Conservation (phyloP, 441 rosid species). For the Adansonia grandidieri region DNA sequence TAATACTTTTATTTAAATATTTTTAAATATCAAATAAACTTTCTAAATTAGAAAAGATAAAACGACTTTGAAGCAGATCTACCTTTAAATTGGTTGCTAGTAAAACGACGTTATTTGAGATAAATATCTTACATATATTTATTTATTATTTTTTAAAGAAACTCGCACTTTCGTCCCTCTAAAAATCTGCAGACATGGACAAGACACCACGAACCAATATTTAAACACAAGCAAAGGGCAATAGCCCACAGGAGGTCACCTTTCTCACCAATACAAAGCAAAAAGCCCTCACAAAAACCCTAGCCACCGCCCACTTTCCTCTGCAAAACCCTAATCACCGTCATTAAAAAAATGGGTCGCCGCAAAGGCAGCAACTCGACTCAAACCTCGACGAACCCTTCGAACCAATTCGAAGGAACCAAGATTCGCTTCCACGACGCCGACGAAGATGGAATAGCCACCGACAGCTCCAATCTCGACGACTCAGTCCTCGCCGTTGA, state of each 20-base stretch:
- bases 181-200: background rate
- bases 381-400: slow-evolving; percentile 37
- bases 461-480: slow-evolving; percentile 42
- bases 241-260: background rate
- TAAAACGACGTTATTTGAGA: background rate
- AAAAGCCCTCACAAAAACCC: slow-evolving; percentile 9
- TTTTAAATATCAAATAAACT: too few relatives aligned
- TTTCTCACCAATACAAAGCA: background rate
- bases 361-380: slow-evolving; percentile 45
- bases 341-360: slow-evolving; percentile 55
- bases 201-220: background rate
- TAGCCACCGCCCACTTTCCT: slow-evolving; percentile 7
- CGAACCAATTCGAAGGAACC: slow-evolving; percentile 35
- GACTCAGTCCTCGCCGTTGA: slow-evolving; percentile 41
- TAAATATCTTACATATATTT: background rate
- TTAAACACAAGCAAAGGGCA: slow-evolving; percentile 1
- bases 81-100: background rate
- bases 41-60: too few relatives aligned
- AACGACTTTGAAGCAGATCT: too few relatives aligned
- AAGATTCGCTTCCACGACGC: slow-evolving; percentile 48
- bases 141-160: background rate
- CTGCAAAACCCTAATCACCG: slow-evolving; percentile 42
- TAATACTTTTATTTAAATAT: too few relatives aligned
- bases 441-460: slow-evolving; percentile 43
- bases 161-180: background rate